phyloP scores from a whole-genome alignment of 176 grass and related monocot species.

The Ensete ventricosum region DNA sequence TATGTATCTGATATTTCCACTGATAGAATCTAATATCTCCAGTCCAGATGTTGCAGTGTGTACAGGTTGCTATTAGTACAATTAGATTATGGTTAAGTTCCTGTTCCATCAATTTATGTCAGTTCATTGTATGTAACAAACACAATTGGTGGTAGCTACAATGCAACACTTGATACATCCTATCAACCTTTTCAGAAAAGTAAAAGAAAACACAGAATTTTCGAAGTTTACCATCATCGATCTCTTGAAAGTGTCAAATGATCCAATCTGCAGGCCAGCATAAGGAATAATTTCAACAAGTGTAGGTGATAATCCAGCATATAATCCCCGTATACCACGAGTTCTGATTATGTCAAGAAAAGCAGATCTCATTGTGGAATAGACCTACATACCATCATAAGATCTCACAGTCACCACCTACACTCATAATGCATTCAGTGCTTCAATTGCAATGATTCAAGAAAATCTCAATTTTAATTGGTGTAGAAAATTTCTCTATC shows the following conservation, averaged over 20 bases:
- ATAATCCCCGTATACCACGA: conserved; percentile 72
- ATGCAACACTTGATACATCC: neutral
- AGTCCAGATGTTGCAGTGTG: no score
- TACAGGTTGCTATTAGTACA: no score
- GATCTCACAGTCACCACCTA: neutral
- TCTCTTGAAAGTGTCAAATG: conserved; percentile 91
- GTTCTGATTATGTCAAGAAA: conserved; percentile 59
- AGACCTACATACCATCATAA: conserved; percentile 45
- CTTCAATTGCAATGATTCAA: neutral
- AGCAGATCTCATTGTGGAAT: conserved; percentile 83
- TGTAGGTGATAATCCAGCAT: conserved; percentile 71
- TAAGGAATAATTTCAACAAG: conserved; percentile 97
- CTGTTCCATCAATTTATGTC: no score
- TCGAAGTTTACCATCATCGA: conserved; percentile 73
- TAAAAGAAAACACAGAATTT: neutral
- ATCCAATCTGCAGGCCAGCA: conserved; percentile 88
- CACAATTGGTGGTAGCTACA: no score
- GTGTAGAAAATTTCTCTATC: no score
- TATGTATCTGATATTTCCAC: no score
- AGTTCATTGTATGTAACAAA: no score
- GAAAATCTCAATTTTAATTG: no score
- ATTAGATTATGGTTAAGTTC: no score
- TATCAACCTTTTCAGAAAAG: neutral
- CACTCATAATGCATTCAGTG: neutral
- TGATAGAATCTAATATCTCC: no score